Percentiles rank a stretch among this genome's conserved stretches.
Evolutionary conservation across 2,329 filamentous ascomycete genomes (phyloP).

Genomic region (Diaporthe citrichinensis): DNA sequence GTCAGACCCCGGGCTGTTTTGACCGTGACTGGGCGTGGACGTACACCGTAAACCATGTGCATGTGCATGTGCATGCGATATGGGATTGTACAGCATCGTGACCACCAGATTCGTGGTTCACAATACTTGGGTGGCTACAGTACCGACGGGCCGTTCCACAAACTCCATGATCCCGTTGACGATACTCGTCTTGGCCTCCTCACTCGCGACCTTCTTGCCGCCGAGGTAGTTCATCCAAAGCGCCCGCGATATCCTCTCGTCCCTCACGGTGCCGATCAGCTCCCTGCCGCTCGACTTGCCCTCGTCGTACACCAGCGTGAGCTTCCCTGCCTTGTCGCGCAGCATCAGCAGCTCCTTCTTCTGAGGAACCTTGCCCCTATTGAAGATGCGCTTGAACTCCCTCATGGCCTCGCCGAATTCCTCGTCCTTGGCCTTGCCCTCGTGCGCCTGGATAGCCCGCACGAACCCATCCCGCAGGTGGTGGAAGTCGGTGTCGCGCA

Average conservation of each 20-base stretch:
- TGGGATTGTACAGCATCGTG: conserved; percentile 43
- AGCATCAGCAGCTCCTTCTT: conserved; percentile 81
- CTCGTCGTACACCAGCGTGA: conserved; percentile 78
- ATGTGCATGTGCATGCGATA: conserved; percentile 37
- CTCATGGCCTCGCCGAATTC: conserved; percentile 81
- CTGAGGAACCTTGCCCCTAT: conserved; percentile 84
- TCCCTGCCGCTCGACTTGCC: conserved; percentile 62
- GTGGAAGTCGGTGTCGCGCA: conserved; percentile 93
- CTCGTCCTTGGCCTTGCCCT: conserved; percentile 76
- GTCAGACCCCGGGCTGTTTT: conserved; percentile 1
- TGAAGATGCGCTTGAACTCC: conserved; percentile 86
- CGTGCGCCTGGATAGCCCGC: conserved; percentile 82
- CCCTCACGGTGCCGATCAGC: conserved; percentile 78
- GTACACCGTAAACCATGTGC: conserved; percentile 39
- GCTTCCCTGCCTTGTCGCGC: conserved; percentile 74
- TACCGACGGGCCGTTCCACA: conserved; percentile 89
- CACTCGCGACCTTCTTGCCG: conserved; percentile 88
- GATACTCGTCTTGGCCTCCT: conserved; percentile 83
- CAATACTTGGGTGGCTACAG: conserved; percentile 83
- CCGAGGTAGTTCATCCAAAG: conserved; percentile 93
- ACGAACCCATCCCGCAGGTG: conserved; percentile 95
- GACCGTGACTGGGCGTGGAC: background rate
- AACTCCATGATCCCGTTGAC: conserved; percentile 91
- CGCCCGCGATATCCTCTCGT: conserved; percentile 84
- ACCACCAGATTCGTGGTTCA: conserved; percentile 44